Conservation (phyloP, 2,329 filamentous ascomycete species). For the Fusarium pseudocircinatum region DNA sequence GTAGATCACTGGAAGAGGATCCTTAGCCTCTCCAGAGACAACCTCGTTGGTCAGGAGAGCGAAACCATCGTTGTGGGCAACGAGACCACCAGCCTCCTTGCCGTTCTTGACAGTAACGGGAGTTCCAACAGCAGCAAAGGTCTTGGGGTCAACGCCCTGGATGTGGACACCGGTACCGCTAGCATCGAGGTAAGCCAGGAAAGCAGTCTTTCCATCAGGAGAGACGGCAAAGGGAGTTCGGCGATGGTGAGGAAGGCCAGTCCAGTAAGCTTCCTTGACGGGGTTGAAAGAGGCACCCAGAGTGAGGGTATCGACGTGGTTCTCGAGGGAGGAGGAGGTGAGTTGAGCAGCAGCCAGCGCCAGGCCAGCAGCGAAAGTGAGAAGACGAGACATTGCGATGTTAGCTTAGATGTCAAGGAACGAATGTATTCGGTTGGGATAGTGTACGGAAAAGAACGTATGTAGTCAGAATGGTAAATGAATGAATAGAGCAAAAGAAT, state of each 20-base stretch:
- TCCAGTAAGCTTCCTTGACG: slow-evolving; percentile 70
- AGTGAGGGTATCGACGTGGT: slow-evolving; percentile 54
- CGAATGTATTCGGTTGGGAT: slow-evolving; percentile 3
- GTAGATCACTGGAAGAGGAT: slow-evolving; percentile 67
- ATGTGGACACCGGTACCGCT: slow-evolving; percentile 66
- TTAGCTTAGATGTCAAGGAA: slow-evolving; percentile 3
- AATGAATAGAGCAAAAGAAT: slow-evolving; percentile 40
- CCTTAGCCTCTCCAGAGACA: slow-evolving; percentile 59
- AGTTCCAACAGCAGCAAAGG: slow-evolving; percentile 63
- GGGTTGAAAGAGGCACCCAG: slow-evolving; percentile 65
- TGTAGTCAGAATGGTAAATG: slow-evolving; percentile 31
- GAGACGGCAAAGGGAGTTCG: slow-evolving; percentile 71
- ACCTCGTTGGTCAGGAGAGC: slow-evolving; percentile 69
- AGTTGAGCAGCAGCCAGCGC: slow-evolving; percentile 42
- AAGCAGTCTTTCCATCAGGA: slow-evolving; percentile 66
- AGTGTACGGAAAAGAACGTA: slow-evolving; percentile 21
- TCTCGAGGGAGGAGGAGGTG: slow-evolving; percentile 41
- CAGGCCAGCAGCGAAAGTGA: slow-evolving; percentile 40
- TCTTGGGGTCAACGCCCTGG: slow-evolving; percentile 63
- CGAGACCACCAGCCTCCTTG: slow-evolving; percentile 68
- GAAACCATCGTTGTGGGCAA: slow-evolving; percentile 72
- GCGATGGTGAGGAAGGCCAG: slow-evolving; percentile 67
- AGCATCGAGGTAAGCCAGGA: slow-evolving; percentile 68
- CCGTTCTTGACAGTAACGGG: slow-evolving; percentile 62
- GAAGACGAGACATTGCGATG: slow-evolving; percentile 38